These are phyloP conservation scores for Trichoderma cornu-damae DNA, from an alignment of 2,329 filamentous ascomycete species.

Conservation along the genomic window DNA sequence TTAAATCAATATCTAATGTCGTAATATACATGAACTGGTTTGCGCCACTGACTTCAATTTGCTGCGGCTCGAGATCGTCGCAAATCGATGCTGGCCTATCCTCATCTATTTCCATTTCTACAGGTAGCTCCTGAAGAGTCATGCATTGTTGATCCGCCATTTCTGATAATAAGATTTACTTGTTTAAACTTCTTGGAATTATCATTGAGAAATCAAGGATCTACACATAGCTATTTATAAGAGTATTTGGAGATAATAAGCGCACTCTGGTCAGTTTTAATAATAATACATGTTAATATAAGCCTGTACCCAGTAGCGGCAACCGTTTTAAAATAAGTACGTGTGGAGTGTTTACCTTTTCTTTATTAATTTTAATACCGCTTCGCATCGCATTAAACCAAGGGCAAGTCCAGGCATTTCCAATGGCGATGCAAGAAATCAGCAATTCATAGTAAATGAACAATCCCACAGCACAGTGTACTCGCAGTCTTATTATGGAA, in stretches of 20 bases:
- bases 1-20: conserved; percentile 6
- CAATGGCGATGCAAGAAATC: too few species aligned
- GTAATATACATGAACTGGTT: neutral
- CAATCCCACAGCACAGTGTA: neutral
- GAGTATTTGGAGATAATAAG: neutral
- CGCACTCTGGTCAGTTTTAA: too few species aligned
- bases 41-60: neutral
- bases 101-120: conserved; percentile 4
- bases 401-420: too few species aligned
- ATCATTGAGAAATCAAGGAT: neutral
- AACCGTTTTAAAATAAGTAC: neutral
- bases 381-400: too few species aligned
- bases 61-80: neutral
- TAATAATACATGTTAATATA: neutral
- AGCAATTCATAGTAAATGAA: neutral
- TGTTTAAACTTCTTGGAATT: neutral
- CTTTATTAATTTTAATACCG: neutral
- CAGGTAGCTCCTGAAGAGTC: neutral
- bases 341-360: neutral
- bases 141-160: neutral
- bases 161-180: neutral
- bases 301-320: neutral
- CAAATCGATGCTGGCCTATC: neutral
- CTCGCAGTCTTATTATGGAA: neutral
- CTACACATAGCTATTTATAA: neutral